These are phyloP conservation scores for Suhomyces chickasaworum DNA, from an alignment of 1,139 yeast species.

Conservation along the genomic window DNA sequence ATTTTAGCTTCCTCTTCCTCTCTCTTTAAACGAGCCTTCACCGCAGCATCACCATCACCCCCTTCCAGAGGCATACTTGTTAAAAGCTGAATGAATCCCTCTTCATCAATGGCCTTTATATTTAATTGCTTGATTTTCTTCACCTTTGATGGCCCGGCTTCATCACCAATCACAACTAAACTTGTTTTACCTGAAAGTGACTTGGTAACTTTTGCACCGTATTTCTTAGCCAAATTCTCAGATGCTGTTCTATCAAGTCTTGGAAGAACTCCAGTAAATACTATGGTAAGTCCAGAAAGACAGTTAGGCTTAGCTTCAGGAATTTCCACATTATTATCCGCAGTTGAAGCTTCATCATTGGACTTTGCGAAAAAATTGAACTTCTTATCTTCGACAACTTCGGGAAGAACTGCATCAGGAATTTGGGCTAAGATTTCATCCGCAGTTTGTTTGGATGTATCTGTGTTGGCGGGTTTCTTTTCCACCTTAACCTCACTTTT, in stretches of 20 bases:
- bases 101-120: conserved; percentile 83
- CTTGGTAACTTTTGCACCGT: conserved; percentile 93
- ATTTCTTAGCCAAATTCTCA: conserved; percentile 73
- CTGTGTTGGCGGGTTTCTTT: neutral
- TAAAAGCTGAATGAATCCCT: conserved; percentile 77
- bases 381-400: conserved; percentile 51
- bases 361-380: conserved; percentile 55
- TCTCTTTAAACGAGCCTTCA: conserved; percentile 67
- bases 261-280: conserved; percentile 90
- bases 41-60: conserved; percentile 78
- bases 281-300: conserved; percentile 82
- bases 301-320: conserved; percentile 86
- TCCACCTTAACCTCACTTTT: neutral
- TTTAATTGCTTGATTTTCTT: conserved; percentile 71
- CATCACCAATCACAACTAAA: conserved; percentile 88
- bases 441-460: conserved; percentile 37
- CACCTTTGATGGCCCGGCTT: conserved; percentile 96
- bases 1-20: conserved; percentile 63
- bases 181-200: conserved; percentile 85
- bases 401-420: conserved; percentile 72
- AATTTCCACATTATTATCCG: conserved; percentile 34
- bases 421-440: conserved; percentile 58
- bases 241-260: conserved; percentile 75
- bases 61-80: conserved; percentile 89
- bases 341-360: conserved; percentile 25